A percentile compares a stretch with the other conserved stretches of the same genome.
Evolutionary conservation across 441 rosid genomes (phyloP).

Genomic region (Daphne laureola): DNA sequence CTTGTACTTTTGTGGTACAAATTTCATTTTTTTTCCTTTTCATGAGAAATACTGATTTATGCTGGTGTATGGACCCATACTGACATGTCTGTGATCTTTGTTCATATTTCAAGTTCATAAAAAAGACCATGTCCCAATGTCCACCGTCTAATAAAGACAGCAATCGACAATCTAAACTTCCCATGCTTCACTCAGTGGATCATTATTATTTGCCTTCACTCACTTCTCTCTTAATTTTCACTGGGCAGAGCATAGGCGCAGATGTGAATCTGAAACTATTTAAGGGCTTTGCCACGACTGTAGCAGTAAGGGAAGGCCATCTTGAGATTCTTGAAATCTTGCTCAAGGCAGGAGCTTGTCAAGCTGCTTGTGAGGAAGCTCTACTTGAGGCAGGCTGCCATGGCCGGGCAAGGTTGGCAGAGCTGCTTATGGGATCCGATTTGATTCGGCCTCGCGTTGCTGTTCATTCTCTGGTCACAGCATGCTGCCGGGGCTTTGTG

Average conservation of each 20-base stretch:
- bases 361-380: slow-evolving; percentile 94
- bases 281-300: slow-evolving; percentile 87
- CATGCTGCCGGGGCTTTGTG: slow-evolving; percentile 74
- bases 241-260: slow-evolving; percentile 75
- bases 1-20: too few species aligned
- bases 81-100: slow-evolving; percentile 31
- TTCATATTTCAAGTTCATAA: slow-evolving; percentile 20
- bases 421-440: slow-evolving; percentile 80
- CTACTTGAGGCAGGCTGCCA: slow-evolving; percentile 75
- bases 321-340: slow-evolving; percentile 76
- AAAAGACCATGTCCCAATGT: slow-evolving; percentile 26
- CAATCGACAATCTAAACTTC: slow-evolving; percentile 19
- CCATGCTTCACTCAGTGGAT: slow-evolving; percentile 32
- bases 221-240: not conserved
- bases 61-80: slow-evolving; percentile 30
- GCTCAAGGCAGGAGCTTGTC: slow-evolving; percentile 86
- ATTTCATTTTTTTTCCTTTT: too few species aligned
- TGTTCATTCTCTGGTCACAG: slow-evolving; percentile 81
- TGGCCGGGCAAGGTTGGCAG: slow-evolving; percentile 56
- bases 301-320: slow-evolving; percentile 87
- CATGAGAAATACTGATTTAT: not conserved
- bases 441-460: slow-evolving; percentile 81
- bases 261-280: slow-evolving; percentile 92
- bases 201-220: slow-evolving; percentile 28
- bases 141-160: slow-evolving; percentile 14